Percentiles rank a stretch among this genome's conserved stretches.
Evolutionary conservation across 768 basidiomycete genomes (phyloP).

Genomic region (Trametes meyenii): DNA sequence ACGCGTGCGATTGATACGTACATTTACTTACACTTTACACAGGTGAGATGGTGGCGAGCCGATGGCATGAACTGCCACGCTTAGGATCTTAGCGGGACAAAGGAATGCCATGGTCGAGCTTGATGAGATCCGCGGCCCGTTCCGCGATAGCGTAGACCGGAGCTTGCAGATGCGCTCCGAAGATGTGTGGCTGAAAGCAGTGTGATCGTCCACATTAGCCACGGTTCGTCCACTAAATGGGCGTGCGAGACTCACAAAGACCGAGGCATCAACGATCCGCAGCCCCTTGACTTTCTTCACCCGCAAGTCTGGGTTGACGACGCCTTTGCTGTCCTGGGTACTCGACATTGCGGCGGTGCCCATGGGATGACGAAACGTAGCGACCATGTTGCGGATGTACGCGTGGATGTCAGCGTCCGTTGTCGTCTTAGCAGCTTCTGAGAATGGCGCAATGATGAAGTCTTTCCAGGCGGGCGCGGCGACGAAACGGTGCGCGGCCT

Average conservation of each 20-base stretch:
- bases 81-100: not conserved
- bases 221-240: not conserved
- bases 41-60: not conserved
- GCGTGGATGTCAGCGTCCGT: constrained; percentile 21
- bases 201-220: not conserved
- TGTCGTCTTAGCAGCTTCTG: not conserved
- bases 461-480: constrained; percentile 19
- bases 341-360: constrained; percentile 27
- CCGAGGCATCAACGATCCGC: constrained; percentile 42
- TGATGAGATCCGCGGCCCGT: constrained; percentile 7
- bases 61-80: not conserved
- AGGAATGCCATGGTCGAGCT: not conserved
- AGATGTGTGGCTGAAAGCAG: not conserved
- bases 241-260: constrained; percentile 9
- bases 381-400: constrained; percentile 10
- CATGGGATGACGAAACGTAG: constrained; percentile 16
- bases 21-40: not conserved
- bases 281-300: constrained; percentile 42
- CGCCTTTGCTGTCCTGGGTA: constrained; percentile 5
- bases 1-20: not conserved
- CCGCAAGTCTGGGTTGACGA: constrained; percentile 34
- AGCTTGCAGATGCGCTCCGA: not conserved
- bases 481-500: constrained; percentile 7
- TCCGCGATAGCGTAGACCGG: constrained; percentile 1
- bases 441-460: constrained; percentile 3